These are phyloP conservation scores for Neopestalotiopsis clavispora DNA, from an alignment of 2,329 filamentous ascomycete species.

Conservation along the genomic window DNA sequence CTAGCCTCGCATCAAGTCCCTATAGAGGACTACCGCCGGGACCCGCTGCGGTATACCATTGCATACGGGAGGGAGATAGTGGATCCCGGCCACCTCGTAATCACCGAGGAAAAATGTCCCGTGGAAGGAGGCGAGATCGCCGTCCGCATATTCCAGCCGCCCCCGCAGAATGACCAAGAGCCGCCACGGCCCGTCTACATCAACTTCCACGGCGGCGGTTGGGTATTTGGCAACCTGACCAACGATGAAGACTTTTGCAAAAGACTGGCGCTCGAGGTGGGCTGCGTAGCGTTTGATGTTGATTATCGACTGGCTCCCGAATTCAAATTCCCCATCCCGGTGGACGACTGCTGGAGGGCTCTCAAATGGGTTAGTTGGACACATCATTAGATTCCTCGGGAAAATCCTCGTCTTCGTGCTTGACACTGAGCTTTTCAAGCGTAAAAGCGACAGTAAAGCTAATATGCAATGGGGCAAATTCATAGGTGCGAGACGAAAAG, in stretches of 20 bases:
- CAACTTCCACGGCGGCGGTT: constrained; percentile 72
- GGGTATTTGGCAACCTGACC: constrained; percentile 65
- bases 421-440: too few relatives aligned
- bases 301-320: constrained; percentile 73
- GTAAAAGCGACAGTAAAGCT: too few relatives aligned
- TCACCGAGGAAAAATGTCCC: constrained; percentile 13
- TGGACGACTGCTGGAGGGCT: constrained; percentile 70
- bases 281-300: constrained; percentile 66
- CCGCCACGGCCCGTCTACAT: constrained; percentile 56
- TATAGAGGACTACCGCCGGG: constrained; percentile 9
- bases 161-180: not conserved
- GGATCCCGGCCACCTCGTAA: constrained; percentile 4
- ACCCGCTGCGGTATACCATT: constrained; percentile 11
- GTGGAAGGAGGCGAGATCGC: constrained; percentile 4
- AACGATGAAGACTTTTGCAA: constrained; percentile 68
- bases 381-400: too few relatives aligned
- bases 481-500: constrained; percentile 9
- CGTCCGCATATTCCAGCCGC: constrained; percentile 8
- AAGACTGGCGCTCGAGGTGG: constrained; percentile 53
- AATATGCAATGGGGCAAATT: not conserved
- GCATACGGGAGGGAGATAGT: constrained; percentile 13
- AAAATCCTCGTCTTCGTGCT: too few relatives aligned
- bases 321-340: constrained; percentile 66
- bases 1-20: constrained; percentile 8
- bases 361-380: constrained; percentile 51